Percentiles rank a stretch among this genome's conserved stretches.
phyloP scores from a whole-genome alignment of 1,139 yeast genomes.

The Debaryomyces sp. region DNA sequence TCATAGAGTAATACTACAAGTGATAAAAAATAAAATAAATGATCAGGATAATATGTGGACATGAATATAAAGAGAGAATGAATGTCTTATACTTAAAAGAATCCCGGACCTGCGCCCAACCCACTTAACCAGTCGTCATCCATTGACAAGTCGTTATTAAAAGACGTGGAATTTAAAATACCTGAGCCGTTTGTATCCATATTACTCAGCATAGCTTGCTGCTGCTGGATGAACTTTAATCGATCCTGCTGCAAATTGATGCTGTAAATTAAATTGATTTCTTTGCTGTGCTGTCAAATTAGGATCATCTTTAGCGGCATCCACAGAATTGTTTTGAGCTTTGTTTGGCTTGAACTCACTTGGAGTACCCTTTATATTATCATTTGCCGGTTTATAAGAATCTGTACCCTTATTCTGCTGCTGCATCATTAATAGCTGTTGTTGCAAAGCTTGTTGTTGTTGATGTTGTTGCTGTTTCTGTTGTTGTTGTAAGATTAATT shows the following conservation, averaged over 20 bases:
- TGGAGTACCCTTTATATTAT: neutral
- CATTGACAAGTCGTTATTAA: slow-evolving; percentile 5
- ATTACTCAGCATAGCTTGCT: slow-evolving; percentile 10
- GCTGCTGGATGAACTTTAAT: slow-evolving; percentile 16
- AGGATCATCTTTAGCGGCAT: neutral
- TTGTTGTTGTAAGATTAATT: slow-evolving; percentile 8
- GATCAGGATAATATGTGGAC: neutral
- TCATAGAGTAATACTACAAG: no score
- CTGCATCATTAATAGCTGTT: slow-evolving; percentile 18
- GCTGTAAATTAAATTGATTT: slow-evolving; percentile 22
- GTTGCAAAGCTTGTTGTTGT: slow-evolving; percentile 14
- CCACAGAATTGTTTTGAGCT: neutral
- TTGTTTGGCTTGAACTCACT: neutral
- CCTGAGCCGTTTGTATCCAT: neutral
- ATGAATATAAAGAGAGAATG: neutral
- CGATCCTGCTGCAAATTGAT: slow-evolving; percentile 21
- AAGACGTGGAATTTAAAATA: slow-evolving; percentile 7
- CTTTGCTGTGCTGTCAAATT: slow-evolving; percentile 22
- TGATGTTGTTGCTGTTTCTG: slow-evolving; percentile 2
- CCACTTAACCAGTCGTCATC: slow-evolving; percentile 36
- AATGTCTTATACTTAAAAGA: slow-evolving; percentile 15
- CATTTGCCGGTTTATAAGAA: neutral
- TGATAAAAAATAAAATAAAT: no score
- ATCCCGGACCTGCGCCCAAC: slow-evolving; percentile 43
- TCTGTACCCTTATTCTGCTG: slow-evolving; percentile 5